phyloP scores from a whole-genome alignment of 495 filamentous ascomycete genomes.

The Daldinia decipiens region DNA sequence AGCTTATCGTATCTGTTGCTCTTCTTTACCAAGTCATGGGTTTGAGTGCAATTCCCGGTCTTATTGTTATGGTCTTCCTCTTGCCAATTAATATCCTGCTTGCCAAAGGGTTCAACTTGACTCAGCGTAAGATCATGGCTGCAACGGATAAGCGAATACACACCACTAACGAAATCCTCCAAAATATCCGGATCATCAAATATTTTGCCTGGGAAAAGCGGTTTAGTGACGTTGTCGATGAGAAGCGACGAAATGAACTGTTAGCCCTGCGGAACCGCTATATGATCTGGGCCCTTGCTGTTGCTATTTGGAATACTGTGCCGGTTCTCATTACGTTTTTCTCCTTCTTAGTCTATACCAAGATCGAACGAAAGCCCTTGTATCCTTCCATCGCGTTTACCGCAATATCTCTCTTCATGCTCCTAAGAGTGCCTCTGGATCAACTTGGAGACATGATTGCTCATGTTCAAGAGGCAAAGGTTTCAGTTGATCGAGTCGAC shows the following conservation, averaged over 20 bases:
- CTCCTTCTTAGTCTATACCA: slow-evolving; percentile 92
- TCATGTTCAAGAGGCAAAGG: slow-evolving; percentile 96
- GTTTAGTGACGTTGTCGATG: slow-evolving; percentile 85
- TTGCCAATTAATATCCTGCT: slow-evolving; percentile 90
- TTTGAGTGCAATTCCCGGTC: slow-evolving; percentile 91
- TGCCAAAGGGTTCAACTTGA: slow-evolving; percentile 80
- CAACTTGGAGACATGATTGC: slow-evolving; percentile 99
- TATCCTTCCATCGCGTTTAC: slow-evolving; percentile 96
- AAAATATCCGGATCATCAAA: slow-evolving; percentile 99
- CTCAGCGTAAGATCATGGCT: slow-evolving; percentile 90
- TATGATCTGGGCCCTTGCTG: slow-evolving; percentile 89
- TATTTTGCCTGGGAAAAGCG: slow-evolving; percentile 99
- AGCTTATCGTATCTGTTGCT: slow-evolving; percentile 73
- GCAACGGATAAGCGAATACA: slow-evolving; percentile 97
- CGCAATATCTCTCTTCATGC: slow-evolving; percentile 91
- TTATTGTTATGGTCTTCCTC: slow-evolving; percentile 88
- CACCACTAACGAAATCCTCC: slow-evolving; percentile 94
- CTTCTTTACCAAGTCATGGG: slow-evolving; percentile 92
- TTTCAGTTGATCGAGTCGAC: slow-evolving; percentile 96
- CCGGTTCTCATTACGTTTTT: slow-evolving; percentile 96
- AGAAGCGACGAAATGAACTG: slow-evolving; percentile 84
- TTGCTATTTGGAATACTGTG: slow-evolving; percentile 95
- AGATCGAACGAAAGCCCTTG: slow-evolving; percentile 87
- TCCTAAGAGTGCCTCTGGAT: slow-evolving; percentile 94
- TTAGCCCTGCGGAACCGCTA: slow-evolving; percentile 81